These are phyloP conservation scores for Tothia fuscella DNA, from an alignment of 2,329 filamentous ascomycete genomes.

Conservation along the genomic window DNA sequence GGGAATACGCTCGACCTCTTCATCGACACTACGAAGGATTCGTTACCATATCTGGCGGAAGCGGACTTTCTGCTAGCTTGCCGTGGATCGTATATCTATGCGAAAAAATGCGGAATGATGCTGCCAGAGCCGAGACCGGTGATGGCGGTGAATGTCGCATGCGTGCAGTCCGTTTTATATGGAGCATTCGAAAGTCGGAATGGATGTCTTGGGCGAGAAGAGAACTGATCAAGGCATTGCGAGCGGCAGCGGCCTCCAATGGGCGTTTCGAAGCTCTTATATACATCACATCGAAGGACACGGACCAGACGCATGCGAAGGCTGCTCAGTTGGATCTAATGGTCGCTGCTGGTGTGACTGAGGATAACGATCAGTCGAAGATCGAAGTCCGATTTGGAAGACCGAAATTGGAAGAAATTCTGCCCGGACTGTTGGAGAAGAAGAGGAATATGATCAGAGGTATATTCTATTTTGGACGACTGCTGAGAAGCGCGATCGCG, in stretches of 20 bases:
- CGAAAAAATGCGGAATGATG: constrained; percentile 4
- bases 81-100: constrained; percentile 13
- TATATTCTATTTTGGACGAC: background rate
- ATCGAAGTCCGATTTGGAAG: constrained; percentile 6
- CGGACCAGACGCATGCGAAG: background rate
- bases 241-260: background rate
- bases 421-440: background rate
- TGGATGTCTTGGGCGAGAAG: constrained; percentile 8
- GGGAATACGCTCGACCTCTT: constrained; percentile 1
- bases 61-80: constrained; percentile 7
- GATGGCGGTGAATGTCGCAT: constrained; percentile 5
- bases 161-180: constrained; percentile 3
- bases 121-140: background rate
- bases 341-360: constrained; percentile 3
- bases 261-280: background rate
- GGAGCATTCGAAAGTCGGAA: constrained; percentile 7
- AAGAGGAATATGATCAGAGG: constrained; percentile 9
- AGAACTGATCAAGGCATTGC: constrained; percentile 4
- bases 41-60: constrained; percentile 3
- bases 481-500: background rate
- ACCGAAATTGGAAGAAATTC: constrained; percentile 1
- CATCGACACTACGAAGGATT: constrained; percentile 7
- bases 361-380: background rate
- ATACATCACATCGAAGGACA: constrained; percentile 3
- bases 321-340: constrained; percentile 4